Evolutionary conservation across 208 protist species (phyloP).

Genomic region (Ichthyophonus hoferi): DNA sequence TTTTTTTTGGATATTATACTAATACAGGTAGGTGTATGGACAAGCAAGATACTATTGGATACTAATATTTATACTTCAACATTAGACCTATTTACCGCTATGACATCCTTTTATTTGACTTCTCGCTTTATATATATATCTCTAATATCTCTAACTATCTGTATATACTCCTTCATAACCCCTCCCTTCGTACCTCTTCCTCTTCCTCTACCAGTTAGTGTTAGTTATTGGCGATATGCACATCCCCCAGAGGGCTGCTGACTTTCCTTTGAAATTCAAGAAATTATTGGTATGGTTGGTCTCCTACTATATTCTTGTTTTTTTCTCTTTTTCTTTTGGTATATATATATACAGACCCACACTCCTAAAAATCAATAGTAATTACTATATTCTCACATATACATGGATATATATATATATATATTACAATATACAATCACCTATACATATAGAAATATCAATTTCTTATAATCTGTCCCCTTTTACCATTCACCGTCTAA

Average conservation of each 20-base stretch:
- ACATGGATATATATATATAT: not conserved
- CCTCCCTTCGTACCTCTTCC: not conserved
- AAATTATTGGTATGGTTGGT: slow-evolving; percentile 76
- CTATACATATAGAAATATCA: slow-evolving; percentile 23
- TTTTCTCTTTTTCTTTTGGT: not conserved
- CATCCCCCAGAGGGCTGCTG: slow-evolving; percentile 86
- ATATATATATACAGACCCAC: not conserved
- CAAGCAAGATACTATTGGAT: no score
- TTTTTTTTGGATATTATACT: no score
- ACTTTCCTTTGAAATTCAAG: slow-evolving; percentile 87
- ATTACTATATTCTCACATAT: not conserved
- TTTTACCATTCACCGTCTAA: no score
- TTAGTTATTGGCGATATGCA: slow-evolving; percentile 97
- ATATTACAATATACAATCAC: not conserved
- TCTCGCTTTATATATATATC: no score
- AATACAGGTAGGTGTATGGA: no score
- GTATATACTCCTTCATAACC: no score
- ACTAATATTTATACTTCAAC: no score
- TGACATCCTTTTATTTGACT: no score
- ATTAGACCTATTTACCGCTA: no score
- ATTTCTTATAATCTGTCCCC: no score
- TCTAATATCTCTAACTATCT: no score
- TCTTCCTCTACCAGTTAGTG: slow-evolving; percentile 56
- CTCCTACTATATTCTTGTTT: not conserved
- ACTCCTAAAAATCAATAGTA: not conserved